Evolutionary conservation across 164 flowering plant species (phyloP), one percentile per base, ranked within the genome.

Genomic region (Vitis rotundifolia): DNA sequence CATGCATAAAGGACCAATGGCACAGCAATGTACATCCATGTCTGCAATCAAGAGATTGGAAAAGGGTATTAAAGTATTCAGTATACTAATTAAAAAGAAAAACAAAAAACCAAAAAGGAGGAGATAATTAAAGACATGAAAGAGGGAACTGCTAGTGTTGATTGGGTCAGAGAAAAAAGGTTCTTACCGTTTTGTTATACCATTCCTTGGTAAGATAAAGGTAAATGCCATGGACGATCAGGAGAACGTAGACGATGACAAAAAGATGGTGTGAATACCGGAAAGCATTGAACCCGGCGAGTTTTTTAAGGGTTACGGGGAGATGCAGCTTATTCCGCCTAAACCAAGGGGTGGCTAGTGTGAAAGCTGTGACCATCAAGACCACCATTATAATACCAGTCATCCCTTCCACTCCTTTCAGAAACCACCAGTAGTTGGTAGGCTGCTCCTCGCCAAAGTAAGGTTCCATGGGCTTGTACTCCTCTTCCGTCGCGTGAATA

Each of bases 201-300:
- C 85, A 82, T 18, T 66, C 48, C 37, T 77, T 47, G 55, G 64
- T 67, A 8, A 82, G 78, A 74, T 79, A 82, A 19, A 82, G 77
- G 60, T 60, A 61, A 11, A 26, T n/a, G 0, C 85, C 82, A 71
- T 82, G 85, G 13, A 82, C 63, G n/a, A 82, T 68, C 13, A 82
- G 77, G 26, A 79, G 61, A 2, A 66, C 13, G 63, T 79, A 82
- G 50, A 82, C 85, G 3, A 82, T 70, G 65, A 77, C 69, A 66
- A 79, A 82, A 16, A 82, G 51, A 22, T 82, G 85, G 68, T 80
- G 86, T 0, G 81, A 77, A 59, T 82, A 82, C 86, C 86, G 80
- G 69, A 80, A 80, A 49, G 86, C 80, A 28, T 82, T 80, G 75
- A 78, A 80, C 9, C 83, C 86, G 3, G 86, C 73, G 62, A 82